phyloP scores from a whole-genome alignment of 805 yeast genomes.

The Ogataea ramenticola region DNA sequence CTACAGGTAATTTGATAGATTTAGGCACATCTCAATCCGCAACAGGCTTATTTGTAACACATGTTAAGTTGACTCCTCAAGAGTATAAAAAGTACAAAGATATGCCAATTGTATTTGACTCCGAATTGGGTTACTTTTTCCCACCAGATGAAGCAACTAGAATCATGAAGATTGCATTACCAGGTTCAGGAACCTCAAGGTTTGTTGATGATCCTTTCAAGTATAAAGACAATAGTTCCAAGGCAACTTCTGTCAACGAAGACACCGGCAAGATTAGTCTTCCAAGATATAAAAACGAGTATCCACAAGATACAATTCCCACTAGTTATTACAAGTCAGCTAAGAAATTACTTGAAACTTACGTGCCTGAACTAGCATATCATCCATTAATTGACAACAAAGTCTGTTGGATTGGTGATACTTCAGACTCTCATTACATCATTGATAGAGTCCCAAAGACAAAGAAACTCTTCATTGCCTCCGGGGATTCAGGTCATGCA shows the following conservation, averaged over 20 bases:
- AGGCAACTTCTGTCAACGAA: background rate
- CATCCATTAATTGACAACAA: constrained; percentile 28
- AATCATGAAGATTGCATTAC: constrained; percentile 32
- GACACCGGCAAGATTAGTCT: constrained; percentile 19
- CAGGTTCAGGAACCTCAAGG: constrained; percentile 26
- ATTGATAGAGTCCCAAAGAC: constrained; percentile 31
- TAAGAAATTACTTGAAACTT: constrained; percentile 23
- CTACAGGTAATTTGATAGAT: constrained; percentile 29
- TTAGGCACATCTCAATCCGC: constrained; percentile 28
- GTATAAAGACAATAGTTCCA: no score
- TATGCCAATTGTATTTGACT: constrained; percentile 37
- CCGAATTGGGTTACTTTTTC: constrained; percentile 40
- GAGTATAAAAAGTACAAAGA: constrained; percentile 30
- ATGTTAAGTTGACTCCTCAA: constrained; percentile 27
- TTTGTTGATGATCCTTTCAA: constrained; percentile 14
- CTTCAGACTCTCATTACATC: constrained; percentile 33
- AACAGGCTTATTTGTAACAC: constrained; percentile 32
- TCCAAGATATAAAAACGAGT: constrained; percentile 29
- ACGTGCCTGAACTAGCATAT: constrained; percentile 33
- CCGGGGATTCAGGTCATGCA: constrained; percentile 44
- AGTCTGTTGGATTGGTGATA: constrained; percentile 34
- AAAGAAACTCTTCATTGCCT: constrained; percentile 29
- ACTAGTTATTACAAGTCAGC: constrained; percentile 22
- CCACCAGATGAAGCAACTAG: constrained; percentile 38
- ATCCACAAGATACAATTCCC: constrained; percentile 33